Evolutionary conservation across 208 protist species (phyloP), one percentile per base, ranked within the genome.

Genomic region (Crithidia mellificae): DNA sequence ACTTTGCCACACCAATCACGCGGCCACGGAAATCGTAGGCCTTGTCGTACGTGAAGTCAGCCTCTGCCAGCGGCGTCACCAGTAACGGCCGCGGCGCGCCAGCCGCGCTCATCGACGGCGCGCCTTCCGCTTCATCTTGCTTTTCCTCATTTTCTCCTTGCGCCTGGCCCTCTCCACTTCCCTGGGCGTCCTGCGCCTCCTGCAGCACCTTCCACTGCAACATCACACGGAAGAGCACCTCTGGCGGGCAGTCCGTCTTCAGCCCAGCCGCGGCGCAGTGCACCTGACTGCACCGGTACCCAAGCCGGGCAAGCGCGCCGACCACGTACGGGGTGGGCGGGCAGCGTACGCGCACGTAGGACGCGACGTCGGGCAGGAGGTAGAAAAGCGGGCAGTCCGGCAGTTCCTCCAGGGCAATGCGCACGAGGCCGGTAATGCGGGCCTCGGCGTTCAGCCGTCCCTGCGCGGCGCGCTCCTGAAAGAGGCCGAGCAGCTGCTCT

Each of bases 211-310:
- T 92, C 84, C 85, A 98, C 46, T 75, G 70, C 49, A 96, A 77
- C 80, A 98, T 87, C 27, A 98, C 85, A 20, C 84, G 61, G 20
- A 94, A 87, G 4, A 98, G 72, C 19, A 95, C 76, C 36, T 89
- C 74, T 2, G 84, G 80, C 0, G 96, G 96, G 56, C 90, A 96
- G 75, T 97, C 84, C 25, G 95, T 97, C 74, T 98, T 98, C 24
- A 98, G 62, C 5, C 85, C 93, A 5, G 83, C 68, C 0, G 90
- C 80, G 36, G 80, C 74, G 65, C 89, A 96, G 77, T 98, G 97
- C 38, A 98, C 93, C 43, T 96, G 84, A 30, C 91, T 97, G 72
- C 88, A 93, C 22, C 73, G 63, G 68, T 97, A 98, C 17, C 95
- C 95, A 20, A 90, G 72, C 24, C 89, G 83, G 7, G 65, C 71